phyloP scores from a whole-genome alignment of 2,329 filamentous ascomycete genomes.

The Hirsutella rhossiliensis region DNA sequence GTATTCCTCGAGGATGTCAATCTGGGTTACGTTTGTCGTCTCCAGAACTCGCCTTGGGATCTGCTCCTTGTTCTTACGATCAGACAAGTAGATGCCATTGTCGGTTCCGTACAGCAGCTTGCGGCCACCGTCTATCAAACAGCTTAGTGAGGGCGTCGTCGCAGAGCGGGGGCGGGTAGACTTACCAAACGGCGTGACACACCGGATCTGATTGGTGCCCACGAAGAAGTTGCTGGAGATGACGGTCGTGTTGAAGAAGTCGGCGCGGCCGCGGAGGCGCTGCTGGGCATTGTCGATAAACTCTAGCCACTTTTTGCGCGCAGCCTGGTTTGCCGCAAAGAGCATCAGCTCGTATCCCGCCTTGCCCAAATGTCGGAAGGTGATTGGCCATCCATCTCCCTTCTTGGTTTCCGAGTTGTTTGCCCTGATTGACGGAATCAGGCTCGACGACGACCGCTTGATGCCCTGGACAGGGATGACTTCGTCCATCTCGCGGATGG shows the following conservation, averaged over 20 bases:
- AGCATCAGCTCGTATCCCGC: conserved; percentile 88
- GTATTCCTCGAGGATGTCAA: conserved; percentile 94
- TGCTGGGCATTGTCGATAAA: conserved; percentile 86
- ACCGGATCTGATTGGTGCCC: conserved; percentile 74
- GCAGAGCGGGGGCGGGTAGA: neutral
- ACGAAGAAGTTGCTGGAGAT: conserved; percentile 50
- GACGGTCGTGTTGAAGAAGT: conserved; percentile 71
- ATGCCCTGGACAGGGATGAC: conserved; percentile 72
- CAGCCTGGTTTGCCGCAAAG: conserved; percentile 74
- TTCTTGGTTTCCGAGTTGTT: conserved; percentile 43
- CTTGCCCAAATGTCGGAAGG: conserved; percentile 90
- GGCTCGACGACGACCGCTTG: conserved; percentile 79
- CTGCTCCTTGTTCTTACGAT: conserved; percentile 78
- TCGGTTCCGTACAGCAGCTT: conserved; percentile 94
- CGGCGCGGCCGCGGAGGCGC: conserved; percentile 72
- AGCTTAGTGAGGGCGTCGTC: no score
- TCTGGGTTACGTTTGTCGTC: conserved; percentile 76
- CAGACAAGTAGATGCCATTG: conserved; percentile 82
- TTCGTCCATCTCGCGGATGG: conserved; percentile 96
- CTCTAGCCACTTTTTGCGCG: conserved; percentile 93
- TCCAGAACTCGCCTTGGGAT: conserved; percentile 76
- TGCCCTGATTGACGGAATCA: conserved; percentile 48
- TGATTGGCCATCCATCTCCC: conserved; percentile 79
- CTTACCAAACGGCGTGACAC: conserved; percentile 81
- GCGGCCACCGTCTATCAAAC: conserved; percentile 65